These are phyloP conservation scores for Zostera marina DNA, from an alignment of 116 monocot species.

Conservation along the genomic window DNA sequence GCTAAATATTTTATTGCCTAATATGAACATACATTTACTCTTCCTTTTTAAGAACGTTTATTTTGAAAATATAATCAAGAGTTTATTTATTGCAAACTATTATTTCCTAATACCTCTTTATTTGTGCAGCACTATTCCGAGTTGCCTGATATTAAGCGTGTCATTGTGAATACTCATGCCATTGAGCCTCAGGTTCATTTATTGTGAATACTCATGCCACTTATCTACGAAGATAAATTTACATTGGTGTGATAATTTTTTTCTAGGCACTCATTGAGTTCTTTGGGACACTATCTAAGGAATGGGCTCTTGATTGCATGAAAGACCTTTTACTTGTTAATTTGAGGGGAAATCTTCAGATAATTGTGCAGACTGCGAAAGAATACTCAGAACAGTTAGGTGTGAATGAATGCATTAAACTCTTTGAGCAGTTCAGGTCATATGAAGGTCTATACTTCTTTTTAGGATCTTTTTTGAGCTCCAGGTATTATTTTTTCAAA, in stretches of 20 bases:
- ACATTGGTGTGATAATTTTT: background rate
- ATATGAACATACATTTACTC: no score
- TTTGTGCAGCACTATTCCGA: constrained; percentile 80
- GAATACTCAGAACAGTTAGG: constrained; percentile 95
- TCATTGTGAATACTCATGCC: constrained; percentile 97
- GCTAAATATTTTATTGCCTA: no score
- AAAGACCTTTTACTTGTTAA: constrained; percentile 95
- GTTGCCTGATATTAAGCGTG: constrained; percentile 96
- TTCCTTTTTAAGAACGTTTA: no score
- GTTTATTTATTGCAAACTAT: background rate
- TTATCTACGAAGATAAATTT: background rate
- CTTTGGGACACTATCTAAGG: constrained; percentile 93
- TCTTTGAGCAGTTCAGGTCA: constrained; percentile 97
- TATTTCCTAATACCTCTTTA: background rate
- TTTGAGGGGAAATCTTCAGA: constrained; percentile 98
- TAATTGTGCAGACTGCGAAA: constrained; percentile 95
- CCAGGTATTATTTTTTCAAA: constrained; percentile 41
- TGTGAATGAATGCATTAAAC: constrained; percentile 84
- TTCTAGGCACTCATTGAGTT: constrained; percentile 85
- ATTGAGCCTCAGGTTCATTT: constrained; percentile 97
- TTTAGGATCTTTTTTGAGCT: constrained; percentile 92
- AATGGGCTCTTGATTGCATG: constrained; percentile 99
- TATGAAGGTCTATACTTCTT: constrained; percentile 99
- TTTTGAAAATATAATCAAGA: background rate
- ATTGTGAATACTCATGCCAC: background rate